These are phyloP conservation scores for Desmodesmus armatus DNA, from an alignment of 139 green algal genomes.

Conservation along the genomic window DNA sequence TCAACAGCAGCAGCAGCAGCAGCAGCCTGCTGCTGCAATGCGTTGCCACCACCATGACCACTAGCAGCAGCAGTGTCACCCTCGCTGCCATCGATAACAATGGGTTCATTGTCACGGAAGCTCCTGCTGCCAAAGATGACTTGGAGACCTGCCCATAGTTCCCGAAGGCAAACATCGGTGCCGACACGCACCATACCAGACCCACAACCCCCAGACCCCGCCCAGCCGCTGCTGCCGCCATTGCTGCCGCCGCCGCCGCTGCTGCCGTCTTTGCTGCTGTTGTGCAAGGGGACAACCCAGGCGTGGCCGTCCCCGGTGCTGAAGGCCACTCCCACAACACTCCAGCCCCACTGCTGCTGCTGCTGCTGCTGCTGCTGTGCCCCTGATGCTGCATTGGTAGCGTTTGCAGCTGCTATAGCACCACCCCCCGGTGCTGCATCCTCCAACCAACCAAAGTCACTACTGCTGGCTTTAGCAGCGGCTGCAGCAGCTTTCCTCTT, in stretches of 20 bases:
- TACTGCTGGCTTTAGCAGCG: too few species aligned
- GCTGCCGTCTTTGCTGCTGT: background rate
- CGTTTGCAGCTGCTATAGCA: background rate
- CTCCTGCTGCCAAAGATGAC: constrained; percentile 16
- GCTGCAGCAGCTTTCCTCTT: too few species aligned
- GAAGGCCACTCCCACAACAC: constrained; percentile 63
- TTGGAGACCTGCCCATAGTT: constrained; percentile 45
- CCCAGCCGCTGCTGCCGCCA: too few species aligned
- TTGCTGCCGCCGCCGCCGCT: background rate
- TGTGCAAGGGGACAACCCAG: constrained; percentile 57
- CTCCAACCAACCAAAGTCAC: too few species aligned
- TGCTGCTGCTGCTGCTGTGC: background rate
- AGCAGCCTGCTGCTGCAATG: background rate
- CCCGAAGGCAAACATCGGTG: constrained; percentile 36
- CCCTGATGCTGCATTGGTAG: too few species aligned
- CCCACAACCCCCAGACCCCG: too few species aligned
- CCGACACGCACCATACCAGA: background rate
- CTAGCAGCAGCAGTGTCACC: background rate
- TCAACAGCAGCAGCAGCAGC: background rate
- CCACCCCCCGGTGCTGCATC: background rate
- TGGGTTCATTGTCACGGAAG: too few species aligned
- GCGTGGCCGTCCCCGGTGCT: constrained; percentile 50
- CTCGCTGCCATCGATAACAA: too few species aligned
- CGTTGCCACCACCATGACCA: background rate
- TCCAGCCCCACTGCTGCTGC: constrained; percentile 1